These are phyloP conservation scores for Hysterium pulicare DNA, from an alignment of 2,329 filamentous ascomycete genomes.

Conservation along the genomic window DNA sequence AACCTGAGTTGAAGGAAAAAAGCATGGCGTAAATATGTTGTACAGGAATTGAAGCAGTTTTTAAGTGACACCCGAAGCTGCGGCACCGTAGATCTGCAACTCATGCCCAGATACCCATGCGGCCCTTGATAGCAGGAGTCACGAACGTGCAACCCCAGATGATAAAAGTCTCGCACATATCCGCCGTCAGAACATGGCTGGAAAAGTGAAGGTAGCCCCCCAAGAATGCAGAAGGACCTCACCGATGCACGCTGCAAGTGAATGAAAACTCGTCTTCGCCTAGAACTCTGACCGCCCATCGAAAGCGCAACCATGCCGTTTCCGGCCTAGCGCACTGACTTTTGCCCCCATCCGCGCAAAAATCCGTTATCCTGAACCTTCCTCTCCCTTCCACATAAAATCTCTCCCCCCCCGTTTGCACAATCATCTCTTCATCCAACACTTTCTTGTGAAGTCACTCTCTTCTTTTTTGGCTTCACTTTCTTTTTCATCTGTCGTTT, in stretches of 20 bases:
- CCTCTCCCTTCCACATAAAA: slow-evolving; percentile 21
- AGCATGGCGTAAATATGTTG: slow-evolving; percentile 36
- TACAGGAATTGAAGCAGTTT: neutral
- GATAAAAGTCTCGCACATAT: no score
- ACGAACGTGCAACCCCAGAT: slow-evolving; percentile 6
- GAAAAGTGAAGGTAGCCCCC: no score
- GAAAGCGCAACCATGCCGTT: no score
- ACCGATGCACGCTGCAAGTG: neutral
- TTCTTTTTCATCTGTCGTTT: slow-evolving; percentile 38
- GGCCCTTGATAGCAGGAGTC: slow-evolving; percentile 4
- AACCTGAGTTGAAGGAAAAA: slow-evolving; percentile 33
- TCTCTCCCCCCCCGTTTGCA: slow-evolving; percentile 30
- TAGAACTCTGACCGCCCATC: no score
- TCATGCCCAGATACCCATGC: slow-evolving; percentile 8
- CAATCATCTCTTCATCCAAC: slow-evolving; percentile 23
- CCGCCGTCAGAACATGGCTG: no score
- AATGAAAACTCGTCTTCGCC: no score
- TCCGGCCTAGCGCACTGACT: no score
- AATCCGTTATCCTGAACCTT: no score
- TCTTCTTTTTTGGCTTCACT: slow-evolving; percentile 40
- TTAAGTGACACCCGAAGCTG: slow-evolving; percentile 4
- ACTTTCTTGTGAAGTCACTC: slow-evolving; percentile 32
- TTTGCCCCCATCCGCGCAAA: no score
- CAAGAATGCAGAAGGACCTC: neutral
- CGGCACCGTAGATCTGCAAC: slow-evolving; percentile 9